These are phyloP conservation scores for Mycena polygramma DNA, from an alignment of 768 basidiomycete species.

Conservation along the genomic window DNA sequence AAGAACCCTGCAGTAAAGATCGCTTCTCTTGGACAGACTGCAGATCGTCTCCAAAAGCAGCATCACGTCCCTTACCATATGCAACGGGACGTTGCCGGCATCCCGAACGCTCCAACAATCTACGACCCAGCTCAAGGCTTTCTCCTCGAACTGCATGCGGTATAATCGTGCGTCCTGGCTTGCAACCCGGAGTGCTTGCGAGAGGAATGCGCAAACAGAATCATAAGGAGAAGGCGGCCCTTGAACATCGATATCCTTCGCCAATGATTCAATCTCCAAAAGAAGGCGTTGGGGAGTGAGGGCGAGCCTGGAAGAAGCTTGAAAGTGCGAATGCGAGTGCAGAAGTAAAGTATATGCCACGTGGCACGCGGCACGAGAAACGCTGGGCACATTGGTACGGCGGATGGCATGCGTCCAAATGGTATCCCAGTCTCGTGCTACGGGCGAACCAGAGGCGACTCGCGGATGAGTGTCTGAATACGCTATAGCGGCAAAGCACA, in stretches of 20 bases:
- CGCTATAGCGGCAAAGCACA: conserved; percentile 83
- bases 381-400: conserved; percentile 72
- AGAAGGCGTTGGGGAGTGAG: conserved; percentile 72
- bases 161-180: conserved; percentile 87
- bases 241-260: conserved; percentile 90
- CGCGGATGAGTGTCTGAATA: conserved; percentile 54
- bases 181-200: conserved; percentile 75
- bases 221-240: conserved; percentile 91
- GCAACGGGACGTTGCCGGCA: conserved; percentile 60
- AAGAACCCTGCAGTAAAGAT: conserved; percentile 61
- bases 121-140: conserved; percentile 84
- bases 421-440: conserved; percentile 73
- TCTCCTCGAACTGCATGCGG: conserved; percentile 89
- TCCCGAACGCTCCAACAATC: conserved; percentile 72
- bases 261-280: conserved; percentile 81
- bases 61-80: conserved; percentile 73
- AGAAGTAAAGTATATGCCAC: conserved; percentile 68
- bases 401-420: conserved; percentile 89
- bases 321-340: conserved; percentile 46
- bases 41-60: conserved; percentile 75
- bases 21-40: conserved; percentile 60
- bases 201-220: conserved; percentile 88
- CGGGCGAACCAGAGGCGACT: conserved; percentile 32
- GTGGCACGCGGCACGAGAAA: conserved; percentile 87
- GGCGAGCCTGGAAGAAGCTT: conserved; percentile 43